Evolutionary conservation across 2,329 filamentous ascomycete species (phyloP), one percentile per base, ranked within the genome.

Genomic region (Didymella lethalis): DNA sequence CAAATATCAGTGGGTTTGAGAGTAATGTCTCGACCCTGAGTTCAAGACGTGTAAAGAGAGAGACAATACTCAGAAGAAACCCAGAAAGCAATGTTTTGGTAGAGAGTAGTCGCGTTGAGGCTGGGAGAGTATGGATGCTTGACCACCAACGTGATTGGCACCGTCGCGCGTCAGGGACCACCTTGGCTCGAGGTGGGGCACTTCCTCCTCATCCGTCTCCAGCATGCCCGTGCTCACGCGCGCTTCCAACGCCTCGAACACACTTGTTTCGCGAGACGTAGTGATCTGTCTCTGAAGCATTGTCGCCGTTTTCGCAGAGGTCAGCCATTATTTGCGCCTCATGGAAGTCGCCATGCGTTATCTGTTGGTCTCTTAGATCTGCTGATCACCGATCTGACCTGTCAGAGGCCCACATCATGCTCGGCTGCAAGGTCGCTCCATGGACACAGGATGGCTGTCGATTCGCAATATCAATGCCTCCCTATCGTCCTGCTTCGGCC

Each of bases 71-170:
- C 34, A n/a, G 25, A 16, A 20, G 50, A 52, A 48, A 36, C 43
- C 26, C 16, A 34, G 31, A 43, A 23, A 26, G 36, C 48, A 56
- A 49, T 56, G 54, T 57, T 54, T 41, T 50, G 49, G 49, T 51
- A 51, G 32, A 57, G 43, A 25, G 55, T 63, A 54, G 57, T 57
- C 61, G 62, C 62, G 61, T 54, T 57, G 61, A 46, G 59, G 62
- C 50, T 64, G 57, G 57, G 51, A 53, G 57, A 44, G 41, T 51
- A 54, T 54, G 49, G 32, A 36, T 58, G 51, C 45, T 43, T 16
- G 57, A 50, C 32, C 45, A 38, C 51, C 47, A 47, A 52, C 57
- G 57, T 51, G 56, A 54, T 40, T 40, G 18, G n/a, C 38, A 49
- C 3, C 32, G 32, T 44, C 56, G 56, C 56, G 56, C 56, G 56